Evolutionary conservation across 1,284 basidiomycete species (phyloP).

Genomic region (Waitea zeae): DNA sequence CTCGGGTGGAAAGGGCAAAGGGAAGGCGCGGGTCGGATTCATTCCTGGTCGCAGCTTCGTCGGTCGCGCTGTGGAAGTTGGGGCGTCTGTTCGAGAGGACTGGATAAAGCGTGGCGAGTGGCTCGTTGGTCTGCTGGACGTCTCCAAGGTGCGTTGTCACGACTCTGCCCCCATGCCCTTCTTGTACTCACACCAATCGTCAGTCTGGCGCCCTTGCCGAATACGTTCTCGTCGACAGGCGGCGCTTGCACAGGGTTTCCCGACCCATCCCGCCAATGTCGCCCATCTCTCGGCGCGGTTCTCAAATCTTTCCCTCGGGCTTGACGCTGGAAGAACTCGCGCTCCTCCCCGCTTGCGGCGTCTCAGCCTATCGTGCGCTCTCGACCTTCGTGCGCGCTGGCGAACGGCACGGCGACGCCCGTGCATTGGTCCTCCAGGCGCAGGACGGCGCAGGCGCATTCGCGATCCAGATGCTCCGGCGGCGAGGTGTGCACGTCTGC

Average conservation of each 20-base stretch:
- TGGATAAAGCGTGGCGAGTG: slow-evolving; percentile 59
- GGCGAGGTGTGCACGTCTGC: slow-evolving; percentile 44
- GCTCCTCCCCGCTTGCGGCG: slow-evolving; percentile 56
- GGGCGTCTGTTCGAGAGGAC: slow-evolving; percentile 60
- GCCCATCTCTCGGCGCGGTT: neutral
- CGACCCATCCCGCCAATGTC: slow-evolving; percentile 21
- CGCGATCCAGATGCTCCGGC: slow-evolving; percentile 55
- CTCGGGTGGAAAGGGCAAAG: slow-evolving; percentile 31
- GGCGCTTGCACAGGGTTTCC: slow-evolving; percentile 56
- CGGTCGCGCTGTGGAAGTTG: slow-evolving; percentile 62
- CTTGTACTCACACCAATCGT: too few relatives aligned
- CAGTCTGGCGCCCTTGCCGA: slow-evolving; percentile 73
- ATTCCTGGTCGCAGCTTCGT: slow-evolving; percentile 76
- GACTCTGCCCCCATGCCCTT: slow-evolving; percentile 6
- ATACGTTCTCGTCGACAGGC: slow-evolving; percentile 67
- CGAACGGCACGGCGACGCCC: slow-evolving; percentile 13
- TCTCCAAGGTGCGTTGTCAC: slow-evolving; percentile 49
- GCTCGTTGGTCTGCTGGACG: slow-evolving; percentile 63
- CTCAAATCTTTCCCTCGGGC: neutral
- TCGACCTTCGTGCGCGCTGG: slow-evolving; percentile 25
- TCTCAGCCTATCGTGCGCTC: slow-evolving; percentile 64
- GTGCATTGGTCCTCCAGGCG: slow-evolving; percentile 55
- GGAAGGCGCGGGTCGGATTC: slow-evolving; percentile 35
- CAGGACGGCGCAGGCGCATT: slow-evolving; percentile 65
- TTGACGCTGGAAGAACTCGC: slow-evolving; percentile 64